A percentile compares a stretch with the other conserved stretches of the same genome.
Conservation (phyloP, 163 green algal genomes). For the Scenedesmus sp. region DNA sequence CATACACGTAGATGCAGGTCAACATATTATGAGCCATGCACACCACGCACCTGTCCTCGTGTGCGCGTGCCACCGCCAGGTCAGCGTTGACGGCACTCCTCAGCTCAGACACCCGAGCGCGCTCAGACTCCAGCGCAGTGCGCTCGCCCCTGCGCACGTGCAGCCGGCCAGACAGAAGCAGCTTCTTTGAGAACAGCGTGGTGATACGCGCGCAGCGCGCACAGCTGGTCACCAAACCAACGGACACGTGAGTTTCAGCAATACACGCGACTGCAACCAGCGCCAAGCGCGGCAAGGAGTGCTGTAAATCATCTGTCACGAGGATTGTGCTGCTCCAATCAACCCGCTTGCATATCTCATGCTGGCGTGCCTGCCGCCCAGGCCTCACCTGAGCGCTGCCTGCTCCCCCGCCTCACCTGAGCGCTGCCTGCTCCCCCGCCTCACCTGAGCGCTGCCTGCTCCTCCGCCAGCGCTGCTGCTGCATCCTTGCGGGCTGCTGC, state of each 20-base stretch:
- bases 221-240: background rate
- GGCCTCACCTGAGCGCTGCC: background rate
- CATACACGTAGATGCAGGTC: background rate
- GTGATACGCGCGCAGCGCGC: background rate
- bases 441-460: slow-evolving; percentile 23
- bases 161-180: background rate
- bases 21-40: background rate
- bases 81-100: slow-evolving; percentile 28
- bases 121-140: slow-evolving; percentile 25
- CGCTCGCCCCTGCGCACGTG: slow-evolving; percentile 6
- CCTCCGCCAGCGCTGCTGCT: slow-evolving; percentile 36
- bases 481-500: slow-evolving; percentile 27
- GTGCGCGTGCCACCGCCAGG: slow-evolving; percentile 32
- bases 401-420: background rate
- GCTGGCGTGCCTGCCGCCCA: background rate
- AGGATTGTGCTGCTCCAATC: background rate
- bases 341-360: background rate
- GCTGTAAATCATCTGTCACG: too few relatives aligned
- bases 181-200: background rate
- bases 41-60: slow-evolving; percentile 39
- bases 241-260: too few relatives aligned
- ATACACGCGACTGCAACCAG: too few relatives aligned
- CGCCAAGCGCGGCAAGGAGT: too few relatives aligned
- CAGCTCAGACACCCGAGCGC: slow-evolving; percentile 15
- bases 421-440: background rate